Conservation (phyloP, 768 basidiomycete genomes). For the Boletus tomentosulus region DNA sequence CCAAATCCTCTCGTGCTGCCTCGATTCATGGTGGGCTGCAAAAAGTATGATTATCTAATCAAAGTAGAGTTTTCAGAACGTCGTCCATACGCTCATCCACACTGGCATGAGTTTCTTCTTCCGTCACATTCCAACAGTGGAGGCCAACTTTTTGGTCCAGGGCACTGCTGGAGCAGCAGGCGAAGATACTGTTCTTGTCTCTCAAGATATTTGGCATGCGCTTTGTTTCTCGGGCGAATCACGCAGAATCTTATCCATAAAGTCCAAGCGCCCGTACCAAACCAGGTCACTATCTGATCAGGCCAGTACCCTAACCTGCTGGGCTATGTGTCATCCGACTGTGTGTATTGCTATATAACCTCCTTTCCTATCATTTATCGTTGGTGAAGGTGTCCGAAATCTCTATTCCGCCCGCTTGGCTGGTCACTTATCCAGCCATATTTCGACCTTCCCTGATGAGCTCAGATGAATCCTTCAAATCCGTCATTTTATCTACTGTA, state of each 20-base stretch:
- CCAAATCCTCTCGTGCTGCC: slow-evolving; percentile 51
- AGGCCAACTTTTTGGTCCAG: slow-evolving; percentile 29
- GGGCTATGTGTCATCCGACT: slow-evolving; percentile 34
- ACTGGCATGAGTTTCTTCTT: slow-evolving; percentile 37
- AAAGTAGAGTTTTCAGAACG: not conserved
- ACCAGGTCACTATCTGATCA: not conserved
- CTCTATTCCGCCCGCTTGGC: slow-evolving; percentile 40
- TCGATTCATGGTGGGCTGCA: slow-evolving; percentile 42
- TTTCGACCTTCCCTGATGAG: slow-evolving; percentile 27
- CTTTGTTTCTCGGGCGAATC: slow-evolving; percentile 16
- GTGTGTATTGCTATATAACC: slow-evolving; percentile 28
- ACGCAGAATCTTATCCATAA: slow-evolving; percentile 22
- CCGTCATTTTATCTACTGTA: slow-evolving; percentile 17
- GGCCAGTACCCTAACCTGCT: slow-evolving; percentile 27
- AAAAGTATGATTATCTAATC: slow-evolving; percentile 23
- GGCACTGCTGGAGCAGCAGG: slow-evolving; percentile 2
- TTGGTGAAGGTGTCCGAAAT: slow-evolving; percentile 30
- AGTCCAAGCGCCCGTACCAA: slow-evolving; percentile 12
- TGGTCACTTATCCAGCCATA: slow-evolving; percentile 31
- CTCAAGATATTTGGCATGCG: slow-evolving; percentile 30
- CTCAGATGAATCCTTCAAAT: slow-evolving; percentile 8
- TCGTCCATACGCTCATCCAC: not conserved
- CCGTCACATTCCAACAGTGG: slow-evolving; percentile 18
- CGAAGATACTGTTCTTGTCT: slow-evolving; percentile 29
- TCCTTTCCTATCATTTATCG: slow-evolving; percentile 20